phyloP scores from a whole-genome alignment of 129 eudicot genomes.

The Escallonia herrerae region DNA sequence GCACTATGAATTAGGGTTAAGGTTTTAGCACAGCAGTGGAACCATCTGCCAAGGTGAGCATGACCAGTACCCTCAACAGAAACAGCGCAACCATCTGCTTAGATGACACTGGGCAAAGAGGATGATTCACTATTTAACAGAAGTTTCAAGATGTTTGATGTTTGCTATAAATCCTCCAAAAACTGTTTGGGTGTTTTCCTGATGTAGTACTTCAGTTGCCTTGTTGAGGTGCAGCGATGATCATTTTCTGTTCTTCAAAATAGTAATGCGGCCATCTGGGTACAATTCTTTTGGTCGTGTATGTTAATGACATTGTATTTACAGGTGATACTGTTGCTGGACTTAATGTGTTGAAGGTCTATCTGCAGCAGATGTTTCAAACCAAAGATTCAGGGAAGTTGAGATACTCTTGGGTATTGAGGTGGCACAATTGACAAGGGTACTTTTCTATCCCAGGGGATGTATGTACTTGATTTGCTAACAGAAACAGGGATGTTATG shows the following conservation, averaged over 20 bases:
- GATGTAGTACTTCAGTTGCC: too few species aligned
- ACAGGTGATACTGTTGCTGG: neutral
- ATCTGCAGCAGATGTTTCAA: neutral
- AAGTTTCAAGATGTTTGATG: too few species aligned
- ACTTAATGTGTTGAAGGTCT: neutral
- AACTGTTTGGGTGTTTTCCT: too few species aligned
- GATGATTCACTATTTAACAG: too few species aligned
- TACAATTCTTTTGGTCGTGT: neutral
- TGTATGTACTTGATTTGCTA: neutral
- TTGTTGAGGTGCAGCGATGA: neutral
- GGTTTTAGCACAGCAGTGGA: too few species aligned
- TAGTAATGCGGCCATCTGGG: too few species aligned
- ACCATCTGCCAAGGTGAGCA: too few species aligned
- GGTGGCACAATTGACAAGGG: neutral
- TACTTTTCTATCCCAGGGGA: neutral
- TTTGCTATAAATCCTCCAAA: too few species aligned
- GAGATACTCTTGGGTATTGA: neutral
- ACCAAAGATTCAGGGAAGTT: neutral
- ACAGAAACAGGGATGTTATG: neutral
- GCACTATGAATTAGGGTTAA: too few species aligned
- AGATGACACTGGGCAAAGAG: too few species aligned
- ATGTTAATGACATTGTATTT: neutral
- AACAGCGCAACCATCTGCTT: too few species aligned
- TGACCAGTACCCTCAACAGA: too few species aligned
- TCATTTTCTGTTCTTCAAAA: neutral